Evolutionary conservation across 2,329 filamentous ascomycete species (phyloP), one percentile per base, ranked within the genome.

Genomic region (Aspergillus ochraceus): DNA sequence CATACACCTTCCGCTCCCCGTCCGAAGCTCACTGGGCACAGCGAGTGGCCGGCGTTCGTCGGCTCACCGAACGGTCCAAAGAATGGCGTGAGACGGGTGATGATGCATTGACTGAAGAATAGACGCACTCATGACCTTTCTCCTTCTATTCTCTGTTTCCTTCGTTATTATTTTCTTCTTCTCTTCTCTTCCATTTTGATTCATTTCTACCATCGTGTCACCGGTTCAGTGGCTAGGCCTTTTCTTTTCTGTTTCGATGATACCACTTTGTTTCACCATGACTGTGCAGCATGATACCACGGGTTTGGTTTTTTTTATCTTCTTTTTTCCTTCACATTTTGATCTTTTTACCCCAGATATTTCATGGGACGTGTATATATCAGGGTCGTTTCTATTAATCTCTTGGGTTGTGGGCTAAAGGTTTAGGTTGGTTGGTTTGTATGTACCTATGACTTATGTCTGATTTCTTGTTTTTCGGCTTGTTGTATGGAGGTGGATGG

Each of bases 61-160:
- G 86, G 61, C 79, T 98, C 64, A 91, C 91, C 0, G 90, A 96
- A 66, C 86, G 87, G 72, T 95, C 91, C 69, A 88, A 92, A 51
- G 92, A 96, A 67, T 99, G 95, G 95, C 87, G 94, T 61, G 94
- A 97, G 68, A 88, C 90, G 65, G 89, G 89, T 29, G 89, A 90
- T 56, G 92, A 92, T 68, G 88, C 90, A 50, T 74, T 85, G 66
- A 83, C 81, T 66, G 83, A 85, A 71, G 83, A 85, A 66, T 78
- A 68, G 66, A 60, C 39, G 53, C 47, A 55, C 49, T 46, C 22
- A 52, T 55, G 54, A 49, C 55, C 50, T 57, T 53, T 52, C 29
- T 55, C 17, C 36, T 60, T 52, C n/a, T 46, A 58, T 53, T 26
- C 39, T 24, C 59, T 52, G 52, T 57, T 52, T 45, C 30, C 19